A percentile compares a stretch with the other conserved stretches of the same genome.
phyloP scores from a whole-genome alignment of 148 eudicot species.

The Limonium bicolor region DNA sequence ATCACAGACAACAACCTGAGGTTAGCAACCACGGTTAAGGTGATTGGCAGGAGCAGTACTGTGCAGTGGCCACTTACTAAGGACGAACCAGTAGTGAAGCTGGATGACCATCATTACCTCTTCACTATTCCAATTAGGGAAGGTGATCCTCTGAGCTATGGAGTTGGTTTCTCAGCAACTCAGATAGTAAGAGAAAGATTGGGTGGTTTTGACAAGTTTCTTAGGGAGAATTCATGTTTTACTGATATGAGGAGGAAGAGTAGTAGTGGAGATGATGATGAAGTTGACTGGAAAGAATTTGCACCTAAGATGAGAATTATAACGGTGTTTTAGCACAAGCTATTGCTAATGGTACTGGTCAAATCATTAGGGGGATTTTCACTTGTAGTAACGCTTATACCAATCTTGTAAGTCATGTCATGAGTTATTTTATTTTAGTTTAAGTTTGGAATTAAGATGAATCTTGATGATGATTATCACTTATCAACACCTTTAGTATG shows the following conservation, averaged over 20 bases:
- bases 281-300: constrained; percentile 71
- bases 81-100: constrained; percentile 86
- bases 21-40: constrained; percentile 56
- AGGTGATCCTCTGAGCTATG: constrained; percentile 64
- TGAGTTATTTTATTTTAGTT: background rate
- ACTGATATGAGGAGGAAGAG: constrained; percentile 24
- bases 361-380: constrained; percentile 82
- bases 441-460: background rate
- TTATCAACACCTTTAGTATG: background rate
- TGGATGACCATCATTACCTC: constrained; percentile 61
- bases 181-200: constrained; percentile 17
- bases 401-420: constrained; percentile 41
- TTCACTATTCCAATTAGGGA: constrained; percentile 57
- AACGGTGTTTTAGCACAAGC: constrained; percentile 75
- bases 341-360: constrained; percentile 88
- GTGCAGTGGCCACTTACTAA: constrained; percentile 92
- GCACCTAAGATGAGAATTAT: constrained; percentile 62
- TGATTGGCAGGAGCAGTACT: constrained; percentile 42
- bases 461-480: background rate
- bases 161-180: constrained; percentile 39
- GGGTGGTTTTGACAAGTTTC: constrained; percentile 41
- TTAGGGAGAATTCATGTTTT: constrained; percentile 53
- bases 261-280: constrained; percentile 6
- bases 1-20: constrained; percentile 38
- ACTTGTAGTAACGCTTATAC: constrained; percentile 76